Evolutionary conservation across 805 yeast genomes (phyloP).

Genomic region (Grigorovia jiainica): DNA sequence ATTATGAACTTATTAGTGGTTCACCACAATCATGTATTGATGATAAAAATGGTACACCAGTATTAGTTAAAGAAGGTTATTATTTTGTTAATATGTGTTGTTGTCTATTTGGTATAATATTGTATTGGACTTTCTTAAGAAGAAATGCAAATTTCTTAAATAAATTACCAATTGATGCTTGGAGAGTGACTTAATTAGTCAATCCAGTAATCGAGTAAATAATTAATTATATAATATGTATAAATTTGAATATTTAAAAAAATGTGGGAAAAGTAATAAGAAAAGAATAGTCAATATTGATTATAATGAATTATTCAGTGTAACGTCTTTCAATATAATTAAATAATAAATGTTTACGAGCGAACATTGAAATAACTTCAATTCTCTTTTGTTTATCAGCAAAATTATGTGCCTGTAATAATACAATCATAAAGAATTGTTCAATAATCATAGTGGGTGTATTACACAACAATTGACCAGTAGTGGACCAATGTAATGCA

Average conservation of each 20-base stretch:
- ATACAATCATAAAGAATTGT: slow-evolving; percentile 32
- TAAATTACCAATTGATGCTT: slow-evolving; percentile 58
- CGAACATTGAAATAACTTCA: slow-evolving; percentile 16
- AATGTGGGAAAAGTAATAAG: neutral
- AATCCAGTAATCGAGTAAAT: no score
- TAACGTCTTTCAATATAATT: slow-evolving; percentile 1
- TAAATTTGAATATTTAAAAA: no score
- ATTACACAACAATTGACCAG: slow-evolving; percentile 34
- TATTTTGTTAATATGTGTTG: slow-evolving; percentile 69
- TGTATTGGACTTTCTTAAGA: slow-evolving; percentile 60
- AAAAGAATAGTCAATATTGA: neutral
- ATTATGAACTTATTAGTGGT: slow-evolving; percentile 7
- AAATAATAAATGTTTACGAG: slow-evolving; percentile 14
- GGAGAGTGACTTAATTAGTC: slow-evolving; percentile 44
- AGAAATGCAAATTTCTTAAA: slow-evolving; percentile 57
- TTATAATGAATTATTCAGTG: neutral
- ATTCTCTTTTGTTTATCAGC: slow-evolving; percentile 22
- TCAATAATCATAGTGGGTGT: slow-evolving; percentile 39
- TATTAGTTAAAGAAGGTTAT: slow-evolving; percentile 66
- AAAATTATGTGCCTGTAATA: slow-evolving; percentile 33
- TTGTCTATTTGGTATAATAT: slow-evolving; percentile 50
- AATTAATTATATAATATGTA: no score
- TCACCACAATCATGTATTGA: slow-evolving; percentile 11
- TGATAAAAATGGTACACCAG: slow-evolving; percentile 44
- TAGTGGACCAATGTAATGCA: slow-evolving; percentile 30